Conservation (phyloP, 495 filamentous ascomycete species). For the Aspergillus egyptiacus region DNA sequence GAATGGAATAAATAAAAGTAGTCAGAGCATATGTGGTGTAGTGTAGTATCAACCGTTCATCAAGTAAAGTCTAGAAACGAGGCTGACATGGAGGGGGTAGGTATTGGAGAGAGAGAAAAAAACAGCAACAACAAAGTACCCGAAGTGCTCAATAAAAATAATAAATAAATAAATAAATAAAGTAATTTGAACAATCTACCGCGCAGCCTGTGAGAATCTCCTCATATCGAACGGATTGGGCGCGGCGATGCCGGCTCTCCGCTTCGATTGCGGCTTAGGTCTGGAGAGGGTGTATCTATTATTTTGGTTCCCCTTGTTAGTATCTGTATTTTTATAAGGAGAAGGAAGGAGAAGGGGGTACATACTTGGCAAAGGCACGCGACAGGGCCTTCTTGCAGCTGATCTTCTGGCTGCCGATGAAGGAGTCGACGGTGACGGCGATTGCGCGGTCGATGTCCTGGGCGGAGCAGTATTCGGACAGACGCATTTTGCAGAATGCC, state of each 20-base stretch:
- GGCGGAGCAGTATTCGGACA: conserved; percentile 84
- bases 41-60: no score
- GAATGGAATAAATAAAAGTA: no score
- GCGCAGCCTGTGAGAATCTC: background rate
- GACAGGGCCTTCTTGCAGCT: conserved; percentile 96
- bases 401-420: conserved; percentile 94
- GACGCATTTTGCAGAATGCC: conserved; percentile 89
- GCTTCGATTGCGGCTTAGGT: conserved; percentile 42
- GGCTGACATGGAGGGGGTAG: no score
- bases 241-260: conserved; percentile 37
- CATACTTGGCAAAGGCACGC: conserved; percentile 95
- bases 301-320: conserved; percentile 17
- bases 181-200: background rate
- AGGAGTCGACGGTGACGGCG: conserved; percentile 91
- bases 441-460: conserved; percentile 96
- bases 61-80: no score
- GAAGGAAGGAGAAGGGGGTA: conserved; percentile 3
- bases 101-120: no score
- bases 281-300: conserved; percentile 42
- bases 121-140: no score
- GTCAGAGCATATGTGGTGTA: no score
- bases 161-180: background rate
- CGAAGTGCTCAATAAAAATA: no score
- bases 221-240: conserved; percentile 22
- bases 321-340: background rate